phyloP scores from a whole-genome alignment of 345 rosid species.

The Salix dunnii region DNA sequence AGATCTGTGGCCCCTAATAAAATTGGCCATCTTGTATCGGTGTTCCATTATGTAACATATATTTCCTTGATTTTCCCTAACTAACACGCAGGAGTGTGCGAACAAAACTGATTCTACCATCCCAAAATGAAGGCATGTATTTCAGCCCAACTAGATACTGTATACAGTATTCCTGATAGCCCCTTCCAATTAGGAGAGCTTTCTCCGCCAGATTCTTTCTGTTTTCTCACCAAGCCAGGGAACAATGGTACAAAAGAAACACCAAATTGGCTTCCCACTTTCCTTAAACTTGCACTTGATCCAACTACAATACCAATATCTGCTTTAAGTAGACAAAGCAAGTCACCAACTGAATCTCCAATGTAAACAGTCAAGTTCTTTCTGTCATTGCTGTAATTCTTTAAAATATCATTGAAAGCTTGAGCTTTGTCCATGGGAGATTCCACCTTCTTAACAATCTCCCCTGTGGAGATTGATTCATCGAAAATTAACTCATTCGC shows the following conservation, averaged over 20 bases:
- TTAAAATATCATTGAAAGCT: constrained; percentile 50
- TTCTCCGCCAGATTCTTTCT: constrained; percentile 49
- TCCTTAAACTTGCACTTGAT: constrained; percentile 77
- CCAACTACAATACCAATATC: constrained; percentile 90
- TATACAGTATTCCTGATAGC: constrained; percentile 70
- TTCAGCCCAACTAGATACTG: constrained; percentile 88
- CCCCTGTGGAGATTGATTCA: constrained; percentile 73
- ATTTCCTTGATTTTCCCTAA: constrained; percentile 39
- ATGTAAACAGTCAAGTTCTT: constrained; percentile 65
- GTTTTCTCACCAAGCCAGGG: constrained; percentile 68
- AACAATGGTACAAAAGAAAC: constrained; percentile 80
- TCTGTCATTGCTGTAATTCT: constrained; percentile 27
- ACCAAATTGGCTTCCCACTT: constrained; percentile 74
- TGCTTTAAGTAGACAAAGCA: constrained; percentile 88
- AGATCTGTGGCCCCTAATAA: constrained; percentile 41
- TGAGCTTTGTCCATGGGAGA: constrained; percentile 72
- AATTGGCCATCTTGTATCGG: constrained; percentile 42
- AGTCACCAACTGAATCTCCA: constrained; percentile 88
- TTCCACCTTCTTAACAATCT: constrained; percentile 61
- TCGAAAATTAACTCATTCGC: constrained; percentile 74
- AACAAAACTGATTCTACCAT: constrained; percentile 40
- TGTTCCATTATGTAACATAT: constrained; percentile 24
- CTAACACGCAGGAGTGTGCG: constrained; percentile 17
- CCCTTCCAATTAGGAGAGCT: constrained; percentile 57
- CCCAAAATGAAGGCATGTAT: constrained; percentile 89